Evolutionary conservation across 116 monocot species (phyloP), one percentile per base, ranked within the genome.

Genomic region (Dioscorea cayenensis): DNA sequence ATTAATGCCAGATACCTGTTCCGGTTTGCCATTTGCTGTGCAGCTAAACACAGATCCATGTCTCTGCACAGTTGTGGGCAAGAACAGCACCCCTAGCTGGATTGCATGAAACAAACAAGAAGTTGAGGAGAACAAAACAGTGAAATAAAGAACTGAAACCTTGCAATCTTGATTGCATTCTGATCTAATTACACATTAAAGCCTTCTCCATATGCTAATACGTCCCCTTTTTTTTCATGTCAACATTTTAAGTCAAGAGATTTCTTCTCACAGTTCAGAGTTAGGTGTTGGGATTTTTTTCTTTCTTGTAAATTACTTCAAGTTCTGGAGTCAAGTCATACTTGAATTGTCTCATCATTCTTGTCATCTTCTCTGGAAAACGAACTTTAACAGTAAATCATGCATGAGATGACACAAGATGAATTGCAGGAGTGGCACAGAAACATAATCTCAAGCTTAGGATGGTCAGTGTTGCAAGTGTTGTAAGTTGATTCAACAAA

Each of bases 61-160:
- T 32, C 63, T 28, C 29, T 83, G 66, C 36, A 74, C 38, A 12
- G 20, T 36, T 25, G 82, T 69, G 49, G 96, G 90, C 78, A 96
- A 77, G 79, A 96, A 96, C 21, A 96, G 78, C 20, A 96, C 84
- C 6, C 96, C 96, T 69, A 96, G 75, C 92, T 95, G 69, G 14
- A 74, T 76, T 25, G 66, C 51, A 63, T 14, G 23, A 43, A 23
- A 76, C 23, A 9, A 37, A 51, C 13, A 66, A 49, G 38, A 29
- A 25, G 3, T 63, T 64, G 5, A 27, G 23, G 32, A 75, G 25
- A 18, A 58, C 6, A 7, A 35, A 0, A 20, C 60, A 49, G 6
- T 19, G 14, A 52, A 50, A 13, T 11, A 14, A 43, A 43, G 1
- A 43, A 29, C 18, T 32, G 37, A 32, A 8, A 36, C 17, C 29